Conservation (phyloP, 1,284 basidiomycete genomes). For the Microstroma glucosiphilum region DNA sequence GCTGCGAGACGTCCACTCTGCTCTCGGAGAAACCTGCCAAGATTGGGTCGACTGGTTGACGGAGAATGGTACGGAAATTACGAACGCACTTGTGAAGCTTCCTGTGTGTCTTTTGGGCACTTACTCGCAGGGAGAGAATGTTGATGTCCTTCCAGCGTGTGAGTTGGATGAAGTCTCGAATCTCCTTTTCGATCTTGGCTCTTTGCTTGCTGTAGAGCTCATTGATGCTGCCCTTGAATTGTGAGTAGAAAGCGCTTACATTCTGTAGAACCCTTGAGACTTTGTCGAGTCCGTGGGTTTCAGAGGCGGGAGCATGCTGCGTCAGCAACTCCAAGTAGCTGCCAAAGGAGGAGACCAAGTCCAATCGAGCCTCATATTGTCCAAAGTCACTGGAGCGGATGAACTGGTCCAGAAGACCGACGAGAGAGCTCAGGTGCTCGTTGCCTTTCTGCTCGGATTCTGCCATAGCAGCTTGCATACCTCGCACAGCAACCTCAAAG, state of each 20-base stretch:
- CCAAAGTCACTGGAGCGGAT: slow-evolving; percentile 73
- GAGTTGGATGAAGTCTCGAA: slow-evolving; percentile 79
- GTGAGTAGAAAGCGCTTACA: slow-evolving; percentile 63
- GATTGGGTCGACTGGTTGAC: slow-evolving; percentile 61
- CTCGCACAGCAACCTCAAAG: slow-evolving; percentile 69
- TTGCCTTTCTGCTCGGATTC: slow-evolving; percentile 52
- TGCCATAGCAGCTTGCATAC: slow-evolving; percentile 20
- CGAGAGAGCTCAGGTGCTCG: slow-evolving; percentile 63
- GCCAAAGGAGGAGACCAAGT: slow-evolving; percentile 67
- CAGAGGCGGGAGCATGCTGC: slow-evolving; percentile 23
- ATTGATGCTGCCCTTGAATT: slow-evolving; percentile 60
- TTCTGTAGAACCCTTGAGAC: slow-evolving; percentile 61
- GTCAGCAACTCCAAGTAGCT: slow-evolving; percentile 23
- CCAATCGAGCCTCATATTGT: slow-evolving; percentile 68
- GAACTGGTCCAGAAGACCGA: slow-evolving; percentile 77
- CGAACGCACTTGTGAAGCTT: slow-evolving; percentile 85
- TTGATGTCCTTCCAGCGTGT: slow-evolving; percentile 99
- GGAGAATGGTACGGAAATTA: slow-evolving; percentile 82
- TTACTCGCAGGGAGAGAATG: slow-evolving; percentile 84
- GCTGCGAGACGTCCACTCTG: background rate
- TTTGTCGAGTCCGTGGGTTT: slow-evolving; percentile 22
- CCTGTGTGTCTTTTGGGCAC: slow-evolving; percentile 81
- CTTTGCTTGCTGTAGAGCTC: slow-evolving; percentile 62
- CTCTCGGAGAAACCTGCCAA: slow-evolving; percentile 20
- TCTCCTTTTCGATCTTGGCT: slow-evolving; percentile 67